Base-by-base conservation (phyloP, 1,284 basidiomycete genomes). In the Fomes fomentarius region DNA sequence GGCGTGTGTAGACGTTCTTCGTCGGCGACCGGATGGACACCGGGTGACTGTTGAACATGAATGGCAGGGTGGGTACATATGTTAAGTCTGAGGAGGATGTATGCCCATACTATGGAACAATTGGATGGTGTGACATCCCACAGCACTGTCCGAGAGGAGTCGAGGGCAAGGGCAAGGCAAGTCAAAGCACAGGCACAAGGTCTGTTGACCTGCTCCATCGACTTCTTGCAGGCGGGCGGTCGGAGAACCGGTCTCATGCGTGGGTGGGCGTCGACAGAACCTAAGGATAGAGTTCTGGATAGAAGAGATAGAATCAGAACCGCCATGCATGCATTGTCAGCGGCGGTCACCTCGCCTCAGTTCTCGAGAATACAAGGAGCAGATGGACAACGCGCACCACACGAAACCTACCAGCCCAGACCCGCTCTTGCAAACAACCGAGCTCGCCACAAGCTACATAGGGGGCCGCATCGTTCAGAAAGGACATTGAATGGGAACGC, bases 231-330 rank as follows among this genome's bases (percentile, higher is more conserved):
- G n/a, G n/a, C n/a, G n/a, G n/a, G n/a, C n/a, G n/a, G n/a, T n/a
- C n/a, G n/a, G n/a, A n/a, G n/a, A n/a, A n/a, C n/a, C 37, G 44
- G 39, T 11, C 44, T 25, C 44, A 38, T 46, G 44, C 12, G 42
- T 22, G 24, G 9, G 38, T 34, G 51, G 44, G 51, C 51, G 51
- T 38, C 44, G 51, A 46, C 51, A 52, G 51, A 47, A 52, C 38
- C 38, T 46, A 12, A 7, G 51, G 51, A 52, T 47, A 41, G 39
- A 52, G 51, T 47, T 52, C 51, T 31, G 38, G 24, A 46, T n/a
- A 26, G 51, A 42, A 41, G 31, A 15, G 33, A 21, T 34, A 17
- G 42, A 11, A 24, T 17, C 15, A 15, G 31, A 12, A n/a, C 31
- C 4, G 4, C 15, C 35, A 8, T 37, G 35, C 43, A 26, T 41